Base-by-base conservation (phyloP, 2,329 filamentous ascomycete species). In the Ciborinia camelliae region DNA sequence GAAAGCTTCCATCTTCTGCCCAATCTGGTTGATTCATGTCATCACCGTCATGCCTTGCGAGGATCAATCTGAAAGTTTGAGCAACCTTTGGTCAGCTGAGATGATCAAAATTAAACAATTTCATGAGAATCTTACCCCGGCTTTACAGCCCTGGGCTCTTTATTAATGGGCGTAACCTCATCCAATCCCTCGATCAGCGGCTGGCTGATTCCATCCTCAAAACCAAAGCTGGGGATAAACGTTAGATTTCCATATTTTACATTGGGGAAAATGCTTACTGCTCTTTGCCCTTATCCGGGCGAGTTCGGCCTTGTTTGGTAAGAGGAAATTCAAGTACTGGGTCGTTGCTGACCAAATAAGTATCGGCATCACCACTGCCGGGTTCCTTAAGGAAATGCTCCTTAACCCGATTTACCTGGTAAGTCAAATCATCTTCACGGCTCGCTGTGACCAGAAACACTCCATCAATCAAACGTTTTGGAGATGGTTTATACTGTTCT, bases 1-100 rank as follows among this genome's bases (percentile, higher is more conserved):
- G 72, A 64, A 80, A 79, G 67, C 78, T 80, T 5, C 80, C 79
- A 57, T 81, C 79, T 2, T 75, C 69, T 35, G 79, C 77, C 79
- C 79, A 81, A 1, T 69, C 64, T 51, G 78, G 72, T 14, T 72
- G 70, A 2, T 65, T 70, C 20, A 18, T 43, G 14, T 68, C 66
- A 54, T 80, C 77, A 14, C 77, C 77, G 1, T 76, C 71, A 37
- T 76, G 74, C 12, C n/a, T 18, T 2, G 28, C 2, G 20, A 58
- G 32, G 4, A 58, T 45, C 10, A 58, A 58, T 23, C 54, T 58
- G 8, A 8, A n/a, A 5, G 6, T 15, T 1, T 3, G 2, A 18
- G 2, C 6, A 45, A 32, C 20, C 10, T 45, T 23, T 6, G 28
- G 39, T 45, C 54, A 58, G 28, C 28, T 45, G 12, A 23, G 5